A percentile compares a stretch with the other conserved stretches of the same genome.
These are phyloP conservation scores for Cytospora paraplurivora DNA, from an alignment of 2,329 filamentous ascomycete genomes.

Conservation along the genomic window DNA sequence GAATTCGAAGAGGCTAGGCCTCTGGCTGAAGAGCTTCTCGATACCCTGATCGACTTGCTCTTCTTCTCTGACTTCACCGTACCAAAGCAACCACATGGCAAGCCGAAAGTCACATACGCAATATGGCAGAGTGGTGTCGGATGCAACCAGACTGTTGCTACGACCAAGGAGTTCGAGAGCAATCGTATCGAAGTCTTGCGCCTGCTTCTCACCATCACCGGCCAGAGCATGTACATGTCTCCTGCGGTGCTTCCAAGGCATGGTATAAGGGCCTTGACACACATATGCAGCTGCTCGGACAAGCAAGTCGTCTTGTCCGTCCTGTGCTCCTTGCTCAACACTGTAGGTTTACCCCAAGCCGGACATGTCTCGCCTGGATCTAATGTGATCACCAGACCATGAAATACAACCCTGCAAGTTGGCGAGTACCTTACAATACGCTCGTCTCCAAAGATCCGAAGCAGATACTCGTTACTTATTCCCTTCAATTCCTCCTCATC, in stretches of 20 bases:
- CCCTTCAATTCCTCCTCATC: constrained; percentile 85
- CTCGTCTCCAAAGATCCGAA: constrained; percentile 90
- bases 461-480: constrained; percentile 88
- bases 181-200: constrained; percentile 90
- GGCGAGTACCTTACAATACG: constrained; percentile 92
- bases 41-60: constrained; percentile 83
- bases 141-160: constrained; percentile 84
- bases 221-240: constrained; percentile 92
- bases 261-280: constrained; percentile 82
- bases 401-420: constrained; percentile 93
- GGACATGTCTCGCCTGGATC: constrained; percentile 9
- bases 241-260: constrained; percentile 76
- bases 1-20: constrained; percentile 84
- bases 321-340: constrained; percentile 91
- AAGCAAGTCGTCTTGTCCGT: constrained; percentile 90
- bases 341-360: constrained; percentile 52
- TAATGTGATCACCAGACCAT: constrained; percentile 63
- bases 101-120: constrained; percentile 82
- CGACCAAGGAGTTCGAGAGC: constrained; percentile 89
- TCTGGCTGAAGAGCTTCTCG: constrained; percentile 87
- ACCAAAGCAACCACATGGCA: constrained; percentile 69
- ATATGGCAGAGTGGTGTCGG: constrained; percentile 99
- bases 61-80: constrained; percentile 93
- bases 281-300: constrained; percentile 83
- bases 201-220: constrained; percentile 80